A percentile compares a stretch with the other conserved stretches of the same genome.
Conservation (phyloP, 164 flowering plant genomes). For the Stephania japonica region DNA sequence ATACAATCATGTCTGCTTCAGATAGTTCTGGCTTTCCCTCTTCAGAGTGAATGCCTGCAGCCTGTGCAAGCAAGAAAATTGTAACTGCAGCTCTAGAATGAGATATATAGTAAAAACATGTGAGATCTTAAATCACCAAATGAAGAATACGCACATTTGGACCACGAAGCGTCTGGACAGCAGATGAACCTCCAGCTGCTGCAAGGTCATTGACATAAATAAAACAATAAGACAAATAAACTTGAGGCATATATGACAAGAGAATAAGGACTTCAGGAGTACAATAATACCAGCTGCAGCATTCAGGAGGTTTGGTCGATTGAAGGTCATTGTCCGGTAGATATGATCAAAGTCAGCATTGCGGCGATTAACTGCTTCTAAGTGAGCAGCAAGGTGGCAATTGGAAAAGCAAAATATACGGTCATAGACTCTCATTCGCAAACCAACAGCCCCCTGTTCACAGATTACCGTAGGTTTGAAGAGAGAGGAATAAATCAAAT, state of each 20-base stretch:
- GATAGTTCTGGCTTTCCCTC: slow-evolving; percentile 73
- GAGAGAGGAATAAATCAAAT: not conserved
- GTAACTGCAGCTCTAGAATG: slow-evolving; percentile 9
- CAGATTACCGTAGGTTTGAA: slow-evolving; percentile 10
- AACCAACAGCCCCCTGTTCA: slow-evolving; percentile 90
- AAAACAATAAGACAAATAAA: slow-evolving; percentile 11
- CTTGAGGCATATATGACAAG: slow-evolving; percentile 45
- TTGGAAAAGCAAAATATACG: slow-evolving; percentile 87
- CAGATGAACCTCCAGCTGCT: slow-evolving; percentile 72
- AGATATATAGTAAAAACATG: not conserved
- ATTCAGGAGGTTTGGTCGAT: slow-evolving; percentile 49
- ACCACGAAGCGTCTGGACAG: slow-evolving; percentile 43
- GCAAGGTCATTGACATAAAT: not conserved
- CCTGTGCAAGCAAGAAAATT: slow-evolving; percentile 27
- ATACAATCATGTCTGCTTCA: slow-evolving; percentile 89
- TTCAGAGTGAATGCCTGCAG: slow-evolving; percentile 32
- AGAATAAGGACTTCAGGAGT: slow-evolving; percentile 33
- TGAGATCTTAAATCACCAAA: not conserved
- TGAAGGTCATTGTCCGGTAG: slow-evolving; percentile 67
- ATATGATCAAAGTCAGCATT: slow-evolving; percentile 97
- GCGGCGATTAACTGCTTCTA: slow-evolving; percentile 92
- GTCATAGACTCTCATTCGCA: slow-evolving; percentile 88
- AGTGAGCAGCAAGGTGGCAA: slow-evolving; percentile 98
- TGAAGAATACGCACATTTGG: slow-evolving; percentile 48
- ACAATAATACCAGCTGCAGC: slow-evolving; percentile 69